Evolutionary conservation across 805 yeast genomes (phyloP), one percentile per base, ranked within the genome.

Genomic region (Wickerhamiella vanderwaltii): DNA sequence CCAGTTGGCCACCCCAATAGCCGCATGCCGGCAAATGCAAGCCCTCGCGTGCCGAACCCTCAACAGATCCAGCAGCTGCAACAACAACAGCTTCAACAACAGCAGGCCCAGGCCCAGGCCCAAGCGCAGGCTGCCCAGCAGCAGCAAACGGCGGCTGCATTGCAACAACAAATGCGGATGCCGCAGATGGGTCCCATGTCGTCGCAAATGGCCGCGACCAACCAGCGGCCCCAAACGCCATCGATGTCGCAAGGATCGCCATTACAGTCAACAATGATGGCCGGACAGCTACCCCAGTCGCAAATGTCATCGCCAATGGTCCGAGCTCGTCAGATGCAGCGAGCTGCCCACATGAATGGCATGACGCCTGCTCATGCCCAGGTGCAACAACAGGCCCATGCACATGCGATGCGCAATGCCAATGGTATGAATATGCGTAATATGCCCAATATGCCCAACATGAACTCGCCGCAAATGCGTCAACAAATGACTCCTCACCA

Each of bases 341-440:
- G 35, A 6, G 41, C 41, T 13, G 35, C 35, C 7, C 34, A 35
- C 9, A 35, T 35, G 44, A 29, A 30, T 12, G 41, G 44, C 29
- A 35, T 39, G 42, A 41, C 44, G n/a, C 45, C 39, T 5, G 46
- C 43, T 5, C 46, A 42, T 16, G 45, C 38, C 16, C 46, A 43
- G 28, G 42, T 39, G 5, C 48, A 43, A 30, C 32, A 43, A 12
- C 49, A 43, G 35, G 44, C 44, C 4, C 44, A 42, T 29, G 44
- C 43, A 9, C 46, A 43, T 24, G 35, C 42, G 9, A 40, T 30
- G 42, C 47, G 31, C 41, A 40, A 29, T 11, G 40, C 35, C 18
- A 41, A 17, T 28, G 29, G 15, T 20, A 28, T 18, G 26, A 29
- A 31, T 12, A 16, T 29, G 20, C 37, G 31, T 9, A 17, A 15